Evolutionary conservation across 495 filamentous ascomycete species (phyloP), one percentile per base, ranked within the genome.

Genomic region (Xanthoparmelia taractica): DNA sequence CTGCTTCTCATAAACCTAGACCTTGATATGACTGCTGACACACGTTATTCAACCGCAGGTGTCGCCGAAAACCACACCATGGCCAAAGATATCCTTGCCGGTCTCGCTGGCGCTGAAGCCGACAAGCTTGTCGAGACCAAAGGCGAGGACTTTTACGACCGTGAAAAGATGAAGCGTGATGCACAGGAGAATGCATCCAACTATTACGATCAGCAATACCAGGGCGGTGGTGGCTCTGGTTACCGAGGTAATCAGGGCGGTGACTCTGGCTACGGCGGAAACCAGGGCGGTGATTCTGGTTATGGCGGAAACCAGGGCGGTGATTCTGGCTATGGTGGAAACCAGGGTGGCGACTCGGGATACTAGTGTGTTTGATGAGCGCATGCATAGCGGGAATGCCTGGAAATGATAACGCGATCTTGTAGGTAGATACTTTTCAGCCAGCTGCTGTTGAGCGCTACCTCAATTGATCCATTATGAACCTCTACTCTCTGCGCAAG

Each of bases 91-190:
- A 65, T 87, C 45, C 75, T 91, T 15, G 87, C 83, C 59, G 87
- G 84, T 63, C 70, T 88, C 52, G 86, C 84, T 43, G 87, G 81
- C 60, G 86, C 80, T 55, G 87, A 90, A 74, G 82, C 88, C 66
- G 88, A 90, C 76, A 86, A 84, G 70, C 76, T 89, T 43, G 73
- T 84, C 71, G 86, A 90, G 82, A 86, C 81, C 71, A 87, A 86
- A 79, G 86, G 86, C n/a, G 75, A 85, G 36, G 83, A 88, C 75
- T 83, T 76, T 64, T 69, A 85, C 66, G 87, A 91, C 75, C 75
- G 79, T 20, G 86, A 90, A 79, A 79, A 80, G 76, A 83, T 85
- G 57, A 87, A 87, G 75, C 77, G 73, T 57, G 77, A 87, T 41
- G 87, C 88, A 50, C 76, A 79, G 70, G 45, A 79, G 2, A 34